Evolutionary conservation across 805 yeast genomes (phyloP).

Genomic region (Lipomyces sp.): DNA sequence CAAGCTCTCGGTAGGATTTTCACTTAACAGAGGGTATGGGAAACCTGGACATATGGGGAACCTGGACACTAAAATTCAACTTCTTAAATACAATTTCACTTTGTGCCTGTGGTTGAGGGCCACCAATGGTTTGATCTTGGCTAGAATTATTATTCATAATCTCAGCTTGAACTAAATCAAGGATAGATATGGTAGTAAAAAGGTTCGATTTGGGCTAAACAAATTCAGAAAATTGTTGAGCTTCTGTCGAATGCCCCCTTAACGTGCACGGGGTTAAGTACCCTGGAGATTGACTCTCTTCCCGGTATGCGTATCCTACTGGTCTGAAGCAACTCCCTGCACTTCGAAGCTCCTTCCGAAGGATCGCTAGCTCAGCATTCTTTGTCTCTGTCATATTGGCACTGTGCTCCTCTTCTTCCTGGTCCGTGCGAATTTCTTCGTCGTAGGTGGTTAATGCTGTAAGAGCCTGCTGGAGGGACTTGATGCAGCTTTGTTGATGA

Average conservation of each 20-base stretch:
- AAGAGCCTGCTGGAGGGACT: neutral
- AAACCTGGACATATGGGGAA: neutral
- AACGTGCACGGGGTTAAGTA: neutral
- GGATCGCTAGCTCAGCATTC: slow-evolving; percentile 6
- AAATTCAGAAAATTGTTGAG: too few species aligned
- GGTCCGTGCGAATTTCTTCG: neutral
- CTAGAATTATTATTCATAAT: too few species aligned
- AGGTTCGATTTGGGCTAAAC: too few species aligned
- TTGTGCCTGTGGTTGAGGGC: too few species aligned
- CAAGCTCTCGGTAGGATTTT: too few species aligned
- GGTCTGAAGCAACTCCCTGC: slow-evolving; percentile 8
- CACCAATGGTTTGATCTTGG: slow-evolving; percentile 8
- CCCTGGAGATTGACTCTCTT: slow-evolving; percentile 5
- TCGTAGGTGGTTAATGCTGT: neutral
- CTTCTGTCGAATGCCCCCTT: too few species aligned
- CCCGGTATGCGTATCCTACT: neutral
- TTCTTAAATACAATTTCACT: too few species aligned
- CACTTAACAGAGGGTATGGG: neutral
- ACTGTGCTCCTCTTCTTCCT: too few species aligned
- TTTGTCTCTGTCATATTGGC: neutral
- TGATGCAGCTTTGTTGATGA: too few species aligned
- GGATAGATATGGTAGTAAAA: too few species aligned
- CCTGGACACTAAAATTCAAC: neutral
- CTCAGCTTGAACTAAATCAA: too few species aligned
- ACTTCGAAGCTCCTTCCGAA: slow-evolving; percentile 1